Percentiles rank a stretch among this genome's conserved stretches.
Evolutionary conservation across 306 rosid species (phyloP).

Genomic region (Herpetospermum pedunculosum): DNA sequence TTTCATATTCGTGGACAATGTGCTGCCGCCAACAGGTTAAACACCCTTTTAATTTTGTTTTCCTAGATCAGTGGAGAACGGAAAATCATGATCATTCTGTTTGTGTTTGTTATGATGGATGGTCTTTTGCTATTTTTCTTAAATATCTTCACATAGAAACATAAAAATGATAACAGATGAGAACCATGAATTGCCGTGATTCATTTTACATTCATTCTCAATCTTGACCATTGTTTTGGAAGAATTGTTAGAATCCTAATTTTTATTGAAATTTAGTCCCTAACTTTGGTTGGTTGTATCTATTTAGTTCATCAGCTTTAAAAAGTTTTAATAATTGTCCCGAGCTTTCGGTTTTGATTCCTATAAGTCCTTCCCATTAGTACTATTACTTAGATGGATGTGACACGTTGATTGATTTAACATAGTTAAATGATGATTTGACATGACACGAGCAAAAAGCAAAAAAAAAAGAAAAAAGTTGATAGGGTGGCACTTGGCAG

Average conservation of each 20-base stretch:
- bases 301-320: too few species aligned
- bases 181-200: background rate
- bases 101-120: background rate
- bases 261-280: background rate
- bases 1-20: slow-evolving; percentile 35
- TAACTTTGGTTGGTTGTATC: too few species aligned
- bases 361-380: background rate
- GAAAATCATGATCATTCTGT: background rate
- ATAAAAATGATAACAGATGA: background rate
- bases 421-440: background rate
- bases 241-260: background rate
- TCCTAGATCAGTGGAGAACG: background rate
- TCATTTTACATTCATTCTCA: background rate
- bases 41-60: background rate
- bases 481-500: too few species aligned
- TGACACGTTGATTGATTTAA: too few species aligned
- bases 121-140: background rate
- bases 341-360: too few species aligned
- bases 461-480: too few species aligned
- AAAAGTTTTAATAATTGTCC: too few species aligned
- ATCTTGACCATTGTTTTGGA: background rate
- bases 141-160: background rate
- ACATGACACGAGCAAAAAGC: too few species aligned
- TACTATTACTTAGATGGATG: background rate
- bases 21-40: slow-evolving; percentile 39